These are phyloP conservation scores for Paraphaeosphaeria sporulosa DNA, from an alignment of 2,329 filamentous ascomycete genomes.

Conservation along the genomic window DNA sequence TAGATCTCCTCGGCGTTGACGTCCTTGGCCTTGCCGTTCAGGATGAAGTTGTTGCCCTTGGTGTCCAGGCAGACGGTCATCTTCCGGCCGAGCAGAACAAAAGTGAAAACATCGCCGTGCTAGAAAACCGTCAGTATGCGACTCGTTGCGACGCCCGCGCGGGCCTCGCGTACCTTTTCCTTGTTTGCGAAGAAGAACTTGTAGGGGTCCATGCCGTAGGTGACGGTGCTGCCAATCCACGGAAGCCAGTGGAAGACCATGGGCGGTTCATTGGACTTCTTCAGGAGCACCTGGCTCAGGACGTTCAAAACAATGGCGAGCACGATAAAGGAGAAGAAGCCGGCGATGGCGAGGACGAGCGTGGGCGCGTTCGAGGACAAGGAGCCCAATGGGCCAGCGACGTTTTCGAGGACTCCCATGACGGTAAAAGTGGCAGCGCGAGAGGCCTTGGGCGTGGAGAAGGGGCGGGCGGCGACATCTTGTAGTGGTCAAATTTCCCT, in stretches of 20 bases:
- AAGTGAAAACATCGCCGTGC: conserved; percentile 92
- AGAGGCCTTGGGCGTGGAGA: conserved; percentile 20
- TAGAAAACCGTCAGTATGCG: conserved; percentile 48
- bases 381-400: conserved; percentile 58
- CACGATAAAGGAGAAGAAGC: conserved; percentile 57
- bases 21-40: conserved; percentile 90
- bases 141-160: conserved; percentile 7
- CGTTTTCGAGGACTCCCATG: conserved; percentile 62
- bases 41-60: conserved; percentile 86
- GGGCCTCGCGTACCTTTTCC: conserved; percentile 68
- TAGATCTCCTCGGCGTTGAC: conserved; percentile 93
- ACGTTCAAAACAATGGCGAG: conserved; percentile 79
- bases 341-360: conserved; percentile 55
- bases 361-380: conserved; percentile 50
- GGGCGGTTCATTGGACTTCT: conserved; percentile 73
- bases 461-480: conserved; percentile 16
- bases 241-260: conserved; percentile 71
- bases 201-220: conserved; percentile 94
- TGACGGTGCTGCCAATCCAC: conserved; percentile 87
- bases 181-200: conserved; percentile 79
- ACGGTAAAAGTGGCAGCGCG: conserved; percentile 19
- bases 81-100: conserved; percentile 85
- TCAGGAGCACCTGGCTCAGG: conserved; percentile 78
- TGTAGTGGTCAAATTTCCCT: conserved; percentile 38
- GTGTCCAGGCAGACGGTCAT: conserved; percentile 86